Base-by-base conservation (phyloP, 768 basidiomycete genomes). In the Kwoniella botswanensis region DNA sequence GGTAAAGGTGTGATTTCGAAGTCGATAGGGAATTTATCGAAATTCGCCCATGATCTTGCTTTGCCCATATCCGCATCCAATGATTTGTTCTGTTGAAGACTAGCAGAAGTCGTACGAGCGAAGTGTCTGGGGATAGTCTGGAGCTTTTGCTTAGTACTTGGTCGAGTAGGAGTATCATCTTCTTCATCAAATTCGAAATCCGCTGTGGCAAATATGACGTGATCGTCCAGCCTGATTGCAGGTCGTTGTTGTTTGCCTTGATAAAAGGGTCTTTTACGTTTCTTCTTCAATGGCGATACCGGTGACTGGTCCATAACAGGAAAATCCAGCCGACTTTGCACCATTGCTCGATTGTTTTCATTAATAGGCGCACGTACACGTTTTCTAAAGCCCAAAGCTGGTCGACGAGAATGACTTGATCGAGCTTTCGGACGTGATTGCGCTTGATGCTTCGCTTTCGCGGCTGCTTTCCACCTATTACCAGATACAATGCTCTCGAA, bases 1-100 rank as follows among this genome's bases (percentile, higher is more conserved):
- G 79, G 79, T 9, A 83, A 70, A 17, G 82, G 84, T 1, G 68
- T 62, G 58, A 84, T 78, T 4, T 76, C 79, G 57, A 83, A 83
- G 67, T 82, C 80, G 26, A 82, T 65, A 17, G 79, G 75, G 62
- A 82, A 82, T 18, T 73, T 68, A n/a, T 78, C 79, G 52, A 83
- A 73, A 26, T 80, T 73, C 1, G 73, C 74, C 84, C 84, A 84
- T 17, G 82, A 76, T 44, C 76, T 67, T 18, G 79, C 80, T 67
- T 77, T 79, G 29, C 76, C 76, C 24, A 79, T 67, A 10, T 67
- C 72, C 6, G 63, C 26, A 63, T 77, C 77, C 9, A 77, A 44
- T 10, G 63, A n/a, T 43, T 63, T 72, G 5, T 12, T 22, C 42
- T 58, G 46, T 22, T 58, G 15, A n/a, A 65, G 46, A 21, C 53